phyloP scores from a whole-genome alignment of 2,329 filamentous ascomycete species.

The Pseudocercospora ulei region DNA sequence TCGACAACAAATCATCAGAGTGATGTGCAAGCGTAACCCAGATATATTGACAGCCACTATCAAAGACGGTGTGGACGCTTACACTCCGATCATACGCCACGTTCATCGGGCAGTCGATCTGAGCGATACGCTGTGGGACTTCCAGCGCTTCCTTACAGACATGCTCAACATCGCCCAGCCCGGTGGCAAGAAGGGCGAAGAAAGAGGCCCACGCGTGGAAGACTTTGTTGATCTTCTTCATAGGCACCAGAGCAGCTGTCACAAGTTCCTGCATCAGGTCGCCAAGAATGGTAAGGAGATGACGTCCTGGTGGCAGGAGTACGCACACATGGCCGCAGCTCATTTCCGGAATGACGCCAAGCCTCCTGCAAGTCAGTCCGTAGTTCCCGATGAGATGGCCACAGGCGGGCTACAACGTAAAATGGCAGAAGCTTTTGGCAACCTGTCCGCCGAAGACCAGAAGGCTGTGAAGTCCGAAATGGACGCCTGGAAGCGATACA shows the following conservation, averaged over 20 bases:
- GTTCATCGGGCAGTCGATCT: constrained; percentile 65
- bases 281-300: constrained; percentile 59
- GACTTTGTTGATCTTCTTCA: constrained; percentile 61
- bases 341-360: constrained; percentile 43
- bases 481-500: constrained; percentile 53
- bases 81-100: constrained; percentile 63
- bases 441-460: constrained; percentile 44
- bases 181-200: constrained; percentile 25
- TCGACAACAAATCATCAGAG: constrained; percentile 58
- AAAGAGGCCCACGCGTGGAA: constrained; percentile 52
- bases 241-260: constrained; percentile 54
- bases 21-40: constrained; percentile 58
- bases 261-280: constrained; percentile 62
- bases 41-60: constrained; percentile 63
- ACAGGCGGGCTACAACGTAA: constrained; percentile 40
- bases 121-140: constrained; percentile 56
- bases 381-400: constrained; percentile 28
- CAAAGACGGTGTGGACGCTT: constrained; percentile 55
- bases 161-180: constrained; percentile 51
- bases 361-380: constrained; percentile 23
- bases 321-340: constrained; percentile 49
- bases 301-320: constrained; percentile 51
- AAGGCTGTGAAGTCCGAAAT: constrained; percentile 44
- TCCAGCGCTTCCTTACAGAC: constrained; percentile 60
- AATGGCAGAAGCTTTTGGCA: constrained; percentile 38